These are phyloP conservation scores for Coemansia sp. DNA, from an alignment of 192 early-diverging fungal species.

Conservation along the genomic window DNA sequence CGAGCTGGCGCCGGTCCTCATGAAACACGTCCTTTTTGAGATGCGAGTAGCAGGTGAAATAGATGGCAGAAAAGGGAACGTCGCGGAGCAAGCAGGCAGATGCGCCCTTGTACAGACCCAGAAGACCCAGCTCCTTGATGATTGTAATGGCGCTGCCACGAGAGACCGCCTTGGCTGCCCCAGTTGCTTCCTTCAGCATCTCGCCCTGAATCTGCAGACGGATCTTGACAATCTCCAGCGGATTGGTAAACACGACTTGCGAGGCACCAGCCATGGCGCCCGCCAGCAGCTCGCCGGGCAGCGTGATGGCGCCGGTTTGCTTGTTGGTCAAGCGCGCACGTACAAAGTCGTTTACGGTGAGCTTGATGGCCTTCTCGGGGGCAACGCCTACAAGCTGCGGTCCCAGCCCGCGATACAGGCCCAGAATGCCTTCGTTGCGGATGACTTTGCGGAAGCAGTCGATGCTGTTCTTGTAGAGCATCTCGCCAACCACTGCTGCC, in stretches of 20 bases:
- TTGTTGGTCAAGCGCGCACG: constrained; percentile 65
- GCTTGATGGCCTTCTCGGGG: constrained; percentile 97
- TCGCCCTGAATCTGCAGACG: constrained; percentile 89
- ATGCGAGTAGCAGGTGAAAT: constrained; percentile 97
- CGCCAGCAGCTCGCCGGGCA: constrained; percentile 79
- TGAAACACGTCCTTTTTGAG: constrained; percentile 89
- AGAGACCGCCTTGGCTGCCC: constrained; percentile 32
- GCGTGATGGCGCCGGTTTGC: constrained; percentile 69
- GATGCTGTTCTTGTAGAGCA: constrained; percentile 90
- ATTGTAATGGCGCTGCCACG: constrained; percentile 81
- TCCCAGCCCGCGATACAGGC: constrained; percentile 88
- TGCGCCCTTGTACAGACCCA: constrained; percentile 94
- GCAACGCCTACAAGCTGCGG: constrained; percentile 95
- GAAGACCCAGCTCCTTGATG: constrained; percentile 81
- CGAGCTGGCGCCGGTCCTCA: constrained; percentile 73
- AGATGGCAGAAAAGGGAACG: constrained; percentile 96
- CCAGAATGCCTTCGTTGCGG: constrained; percentile 83
- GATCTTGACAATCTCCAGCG: constrained; percentile 98
- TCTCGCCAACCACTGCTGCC: constrained; percentile 81
- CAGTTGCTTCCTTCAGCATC: constrained; percentile 54
- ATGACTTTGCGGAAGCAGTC: constrained; percentile 97
- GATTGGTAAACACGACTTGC: constrained; percentile 93
- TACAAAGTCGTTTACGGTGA: constrained; percentile 94
- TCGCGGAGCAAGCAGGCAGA: constrained; percentile 91
- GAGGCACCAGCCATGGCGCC: constrained; percentile 84